Percentiles rank a stretch among this genome's conserved stretches.
phyloP scores from a whole-genome alignment of 2,329 filamentous ascomycete species.

The Incumbomyces delicatus region DNA sequence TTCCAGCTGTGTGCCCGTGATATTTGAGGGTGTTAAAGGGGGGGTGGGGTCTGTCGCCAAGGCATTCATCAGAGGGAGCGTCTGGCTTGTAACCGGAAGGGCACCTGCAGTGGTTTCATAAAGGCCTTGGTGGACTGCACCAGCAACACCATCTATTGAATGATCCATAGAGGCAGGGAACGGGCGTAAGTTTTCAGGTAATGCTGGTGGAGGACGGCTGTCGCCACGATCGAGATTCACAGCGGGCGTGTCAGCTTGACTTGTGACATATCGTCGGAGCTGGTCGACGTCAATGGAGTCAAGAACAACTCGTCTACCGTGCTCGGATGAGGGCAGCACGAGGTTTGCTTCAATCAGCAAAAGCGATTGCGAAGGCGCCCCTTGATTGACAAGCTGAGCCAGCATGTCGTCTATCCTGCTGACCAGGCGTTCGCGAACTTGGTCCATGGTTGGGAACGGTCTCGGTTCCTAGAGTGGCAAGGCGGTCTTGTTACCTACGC shows the following conservation, averaged over 20 bases:
- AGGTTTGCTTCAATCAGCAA: constrained; percentile 4
- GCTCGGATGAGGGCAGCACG: not conserved
- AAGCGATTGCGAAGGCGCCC: not conserved
- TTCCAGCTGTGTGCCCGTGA: too few species aligned
- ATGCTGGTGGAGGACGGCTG: not conserved
- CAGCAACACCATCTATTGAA: not conserved
- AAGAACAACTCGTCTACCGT: not conserved
- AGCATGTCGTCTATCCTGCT: constrained; percentile 1
- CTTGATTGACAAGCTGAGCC: constrained; percentile 1
- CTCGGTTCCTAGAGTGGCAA: not conserved
- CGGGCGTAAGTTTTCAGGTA: too few species aligned
- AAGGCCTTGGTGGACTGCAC: not conserved
- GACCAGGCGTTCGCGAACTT: not conserved
- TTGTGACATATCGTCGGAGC: not conserved
- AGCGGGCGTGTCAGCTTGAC: not conserved
- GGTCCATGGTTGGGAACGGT: not conserved
- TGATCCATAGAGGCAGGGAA: not conserved
- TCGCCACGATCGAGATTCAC: not conserved
- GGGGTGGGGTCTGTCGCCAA: not conserved
- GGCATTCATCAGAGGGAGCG: not conserved
- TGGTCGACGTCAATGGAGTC: constrained; percentile 5
- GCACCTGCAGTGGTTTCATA: not conserved
- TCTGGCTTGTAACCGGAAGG: not conserved
- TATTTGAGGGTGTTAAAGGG: too few species aligned
- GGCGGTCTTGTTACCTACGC: too few species aligned